A percentile compares a stretch with the other conserved stretches of the same genome.
Evolutionary conservation across 345 rosid genomes (phyloP).

Genomic region (Linum lewisii): DNA sequence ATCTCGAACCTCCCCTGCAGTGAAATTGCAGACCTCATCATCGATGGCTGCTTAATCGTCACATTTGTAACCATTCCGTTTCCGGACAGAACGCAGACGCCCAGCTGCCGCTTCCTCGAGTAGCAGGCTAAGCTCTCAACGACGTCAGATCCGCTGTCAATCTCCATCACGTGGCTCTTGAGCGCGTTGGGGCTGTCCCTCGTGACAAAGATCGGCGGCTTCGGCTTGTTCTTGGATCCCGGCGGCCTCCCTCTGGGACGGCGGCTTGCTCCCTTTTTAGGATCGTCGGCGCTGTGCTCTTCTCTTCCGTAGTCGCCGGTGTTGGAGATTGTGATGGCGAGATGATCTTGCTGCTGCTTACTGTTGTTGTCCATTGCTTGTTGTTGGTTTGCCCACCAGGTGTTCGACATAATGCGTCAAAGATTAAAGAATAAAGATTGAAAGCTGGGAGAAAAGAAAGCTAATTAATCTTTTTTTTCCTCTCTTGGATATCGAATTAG

Average conservation of each 20-base stretch:
- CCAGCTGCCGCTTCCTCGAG: constrained; percentile 58
- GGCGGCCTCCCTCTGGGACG: constrained; percentile 83
- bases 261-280: constrained; percentile 14
- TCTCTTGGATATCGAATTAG: too few relatives aligned
- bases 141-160: constrained; percentile 64
- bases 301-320: too few relatives aligned
- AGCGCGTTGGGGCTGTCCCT: constrained; percentile 83
- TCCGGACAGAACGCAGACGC: constrained; percentile 73
- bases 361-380: too few relatives aligned
- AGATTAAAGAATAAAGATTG: too few relatives aligned
- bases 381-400: too few relatives aligned
- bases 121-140: constrained; percentile 52
- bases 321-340: too few relatives aligned
- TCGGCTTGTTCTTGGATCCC: constrained; percentile 82
- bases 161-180: constrained; percentile 78
- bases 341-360: too few relatives aligned
- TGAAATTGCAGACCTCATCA: constrained; percentile 41
- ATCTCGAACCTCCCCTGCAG: constrained; percentile 88
- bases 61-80: constrained; percentile 71
- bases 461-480: too few relatives aligned
- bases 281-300: too few relatives aligned
- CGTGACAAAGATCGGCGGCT: constrained; percentile 57
- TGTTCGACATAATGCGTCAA: too few relatives aligned
- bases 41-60: constrained; percentile 69
- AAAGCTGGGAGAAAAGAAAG: too few relatives aligned